phyloP scores from a whole-genome alignment of 371 early-diverging fungal genomes.

The Syncephalastrum contaminatum region DNA sequence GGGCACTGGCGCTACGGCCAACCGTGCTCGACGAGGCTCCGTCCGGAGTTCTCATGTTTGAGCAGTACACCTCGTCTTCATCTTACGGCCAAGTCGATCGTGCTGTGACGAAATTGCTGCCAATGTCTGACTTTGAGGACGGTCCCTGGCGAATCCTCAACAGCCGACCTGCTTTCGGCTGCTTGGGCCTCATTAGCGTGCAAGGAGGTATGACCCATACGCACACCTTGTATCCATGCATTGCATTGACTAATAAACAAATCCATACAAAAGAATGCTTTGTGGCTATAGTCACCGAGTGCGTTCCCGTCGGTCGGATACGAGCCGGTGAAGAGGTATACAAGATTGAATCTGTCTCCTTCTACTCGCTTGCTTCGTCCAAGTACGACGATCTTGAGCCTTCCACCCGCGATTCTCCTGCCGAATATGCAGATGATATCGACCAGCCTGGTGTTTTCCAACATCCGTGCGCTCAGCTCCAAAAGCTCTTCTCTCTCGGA shows the following conservation, averaged over 20 bases:
- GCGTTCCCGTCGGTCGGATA: constrained; percentile 56
- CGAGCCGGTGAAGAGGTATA: constrained; percentile 62
- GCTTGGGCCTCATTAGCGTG: constrained; percentile 66
- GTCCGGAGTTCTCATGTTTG: constrained; percentile 47
- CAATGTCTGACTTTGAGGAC: constrained; percentile 49
- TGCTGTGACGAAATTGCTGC: constrained; percentile 45
- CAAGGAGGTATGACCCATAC: constrained; percentile 48
- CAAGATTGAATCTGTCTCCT: constrained; percentile 58
- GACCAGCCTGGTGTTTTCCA: constrained; percentile 37
- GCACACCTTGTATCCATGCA: no score
- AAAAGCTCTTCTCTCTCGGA: constrained; percentile 67
- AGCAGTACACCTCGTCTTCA: constrained; percentile 24
- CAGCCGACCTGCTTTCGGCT: constrained; percentile 67
- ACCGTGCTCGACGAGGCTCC: constrained; percentile 48
- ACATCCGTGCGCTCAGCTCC: constrained; percentile 63
- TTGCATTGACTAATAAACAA: neutral
- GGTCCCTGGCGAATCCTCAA: constrained; percentile 49
- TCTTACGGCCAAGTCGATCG: constrained; percentile 18
- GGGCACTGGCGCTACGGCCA: constrained; percentile 50
- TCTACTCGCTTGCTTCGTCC: constrained; percentile 61
- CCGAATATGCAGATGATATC: constrained; percentile 22
- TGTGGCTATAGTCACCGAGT: constrained; percentile 71
- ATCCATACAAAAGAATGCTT: constrained; percentile 57
- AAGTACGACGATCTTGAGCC: constrained; percentile 54
- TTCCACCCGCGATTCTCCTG: constrained; percentile 23